These are phyloP conservation scores for Calocera viscosa DNA, from an alignment of 768 basidiomycete genomes.

Conservation along the genomic window DNA sequence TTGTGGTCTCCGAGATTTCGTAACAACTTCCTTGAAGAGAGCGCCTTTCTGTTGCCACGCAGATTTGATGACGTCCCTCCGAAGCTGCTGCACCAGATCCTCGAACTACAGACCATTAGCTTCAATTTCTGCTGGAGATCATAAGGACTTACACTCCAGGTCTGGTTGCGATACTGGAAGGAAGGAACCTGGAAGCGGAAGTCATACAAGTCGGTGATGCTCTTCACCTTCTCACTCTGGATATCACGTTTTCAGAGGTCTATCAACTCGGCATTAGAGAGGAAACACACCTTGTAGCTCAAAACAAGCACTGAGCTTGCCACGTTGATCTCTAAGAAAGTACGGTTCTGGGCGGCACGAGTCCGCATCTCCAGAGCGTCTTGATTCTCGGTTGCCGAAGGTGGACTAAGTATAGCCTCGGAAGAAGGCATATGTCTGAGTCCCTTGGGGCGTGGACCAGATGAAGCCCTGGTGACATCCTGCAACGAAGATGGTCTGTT, in stretches of 20 bases:
- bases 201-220: conserved; percentile 42
- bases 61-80: conserved; percentile 16
- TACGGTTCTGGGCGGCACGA: conserved; percentile 62
- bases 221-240: conserved; percentile 22
- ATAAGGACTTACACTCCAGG: conserved; percentile 53
- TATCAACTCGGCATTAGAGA: conserved; percentile 35
- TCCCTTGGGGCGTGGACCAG: conserved; percentile 9
- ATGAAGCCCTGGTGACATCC: background rate
- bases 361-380: conserved; percentile 33
- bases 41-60: conserved; percentile 25
- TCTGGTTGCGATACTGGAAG: conserved; percentile 70
- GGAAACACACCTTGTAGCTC: conserved; percentile 44
- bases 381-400: conserved; percentile 16
- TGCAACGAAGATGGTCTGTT: conserved; percentile 9
- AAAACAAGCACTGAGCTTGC: conserved; percentile 45
- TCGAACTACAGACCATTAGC: background rate
- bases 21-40: conserved; percentile 21
- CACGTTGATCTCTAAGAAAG: conserved; percentile 66
- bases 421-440: background rate
- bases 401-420: background rate
- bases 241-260: conserved; percentile 13
- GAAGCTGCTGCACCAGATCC: conserved; percentile 1
- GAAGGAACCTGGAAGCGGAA: conserved; percentile 75
- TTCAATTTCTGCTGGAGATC: background rate
- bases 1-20: conserved; percentile 14